Evolutionary conservation across 495 filamentous ascomycete genomes (phyloP).

Genomic region (Penicillium taxi): DNA sequence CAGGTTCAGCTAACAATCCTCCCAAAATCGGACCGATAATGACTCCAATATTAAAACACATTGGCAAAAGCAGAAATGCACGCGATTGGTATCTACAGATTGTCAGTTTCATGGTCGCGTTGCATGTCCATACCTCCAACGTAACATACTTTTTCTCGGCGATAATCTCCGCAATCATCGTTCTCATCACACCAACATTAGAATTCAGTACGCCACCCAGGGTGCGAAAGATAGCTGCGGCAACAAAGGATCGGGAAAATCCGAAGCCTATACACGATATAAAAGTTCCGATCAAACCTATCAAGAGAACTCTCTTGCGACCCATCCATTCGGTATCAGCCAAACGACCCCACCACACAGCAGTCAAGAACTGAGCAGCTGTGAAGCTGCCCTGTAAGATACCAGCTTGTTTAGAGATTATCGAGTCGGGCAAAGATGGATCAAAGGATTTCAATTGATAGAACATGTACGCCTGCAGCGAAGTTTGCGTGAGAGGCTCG

Average conservation of each 20-base stretch:
- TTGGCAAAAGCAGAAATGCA: slow-evolving; percentile 72
- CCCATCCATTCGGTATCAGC: slow-evolving; percentile 64
- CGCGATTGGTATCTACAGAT: slow-evolving; percentile 57
- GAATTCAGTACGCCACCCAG: slow-evolving; percentile 74
- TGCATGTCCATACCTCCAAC: background rate
- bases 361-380: slow-evolving; percentile 69
- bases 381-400: slow-evolving; percentile 68
- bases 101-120: background rate
- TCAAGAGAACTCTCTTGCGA: slow-evolving; percentile 67
- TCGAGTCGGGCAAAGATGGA: slow-evolving; percentile 52
- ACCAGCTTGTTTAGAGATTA: slow-evolving; percentile 69
- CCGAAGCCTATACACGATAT: slow-evolving; percentile 71
- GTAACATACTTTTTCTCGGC: slow-evolving; percentile 51
- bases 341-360: slow-evolving; percentile 69
- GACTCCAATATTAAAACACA: slow-evolving; percentile 71
- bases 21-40: slow-evolving; percentile 59
- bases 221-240: slow-evolving; percentile 61
- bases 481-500: slow-evolving; percentile 72
- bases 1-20: slow-evolving; percentile 65
- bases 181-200: slow-evolving; percentile 74
- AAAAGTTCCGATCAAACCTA: slow-evolving; percentile 65
- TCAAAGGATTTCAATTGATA: slow-evolving; percentile 65
- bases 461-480: slow-evolving; percentile 67
- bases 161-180: slow-evolving; percentile 74
- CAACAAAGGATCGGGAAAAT: slow-evolving; percentile 60